Conservation (phyloP, 2,329 filamentous ascomycete species). For the Pseudocercospora vitis region DNA sequence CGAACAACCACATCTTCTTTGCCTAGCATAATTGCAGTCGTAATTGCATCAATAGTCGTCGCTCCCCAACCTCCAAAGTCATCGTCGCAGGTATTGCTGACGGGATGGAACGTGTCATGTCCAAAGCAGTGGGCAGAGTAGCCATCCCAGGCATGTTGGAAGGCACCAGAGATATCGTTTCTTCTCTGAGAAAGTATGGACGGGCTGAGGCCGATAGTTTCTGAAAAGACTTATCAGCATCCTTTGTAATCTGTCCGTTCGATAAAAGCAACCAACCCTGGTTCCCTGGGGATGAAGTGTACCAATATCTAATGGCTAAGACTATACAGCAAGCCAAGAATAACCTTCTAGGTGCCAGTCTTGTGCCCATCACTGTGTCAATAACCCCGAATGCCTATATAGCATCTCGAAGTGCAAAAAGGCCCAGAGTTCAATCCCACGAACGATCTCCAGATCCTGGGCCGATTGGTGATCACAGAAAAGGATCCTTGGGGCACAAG, state of each 20-base stretch:
- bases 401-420: no score
- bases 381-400: no score
- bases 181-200: not conserved
- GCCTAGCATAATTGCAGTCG: constrained; percentile 30
- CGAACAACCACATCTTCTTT: constrained; percentile 23
- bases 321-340: not conserved
- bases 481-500: no score
- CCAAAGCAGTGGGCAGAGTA: constrained; percentile 39
- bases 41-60: constrained; percentile 29
- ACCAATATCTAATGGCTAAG: not conserved
- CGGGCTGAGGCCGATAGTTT: not conserved
- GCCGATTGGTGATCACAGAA: no score
- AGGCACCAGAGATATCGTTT: constrained; percentile 16
- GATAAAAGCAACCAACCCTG: not conserved
- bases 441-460: not conserved
- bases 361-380: not conserved
- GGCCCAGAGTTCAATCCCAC: not conserved
- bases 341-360: not conserved
- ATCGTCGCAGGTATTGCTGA: constrained; percentile 31
- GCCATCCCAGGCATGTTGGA: constrained; percentile 39
- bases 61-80: constrained; percentile 33
- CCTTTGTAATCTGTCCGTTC: not conserved
- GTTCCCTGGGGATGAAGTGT: not conserved
- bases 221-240: not conserved
- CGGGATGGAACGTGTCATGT: constrained; percentile 35